A percentile compares a stretch with the other conserved stretches of the same genome.
These are phyloP conservation scores for Taphrina wiesneri DNA, from an alignment of 1,139 yeast genomes.

Conservation along the genomic window DNA sequence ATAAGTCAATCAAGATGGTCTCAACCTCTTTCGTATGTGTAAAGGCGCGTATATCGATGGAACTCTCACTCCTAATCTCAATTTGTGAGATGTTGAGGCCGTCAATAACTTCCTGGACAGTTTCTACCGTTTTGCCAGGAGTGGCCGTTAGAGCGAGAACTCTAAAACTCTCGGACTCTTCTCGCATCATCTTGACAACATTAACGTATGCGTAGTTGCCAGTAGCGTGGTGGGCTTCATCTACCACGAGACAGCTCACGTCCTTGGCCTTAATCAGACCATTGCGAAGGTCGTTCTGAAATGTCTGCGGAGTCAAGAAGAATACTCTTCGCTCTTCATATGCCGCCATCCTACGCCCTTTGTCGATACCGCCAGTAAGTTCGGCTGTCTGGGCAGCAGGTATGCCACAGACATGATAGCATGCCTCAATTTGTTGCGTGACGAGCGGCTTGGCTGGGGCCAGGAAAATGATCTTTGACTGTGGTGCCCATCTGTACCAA, in stretches of 20 bases:
- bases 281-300: conserved; percentile 77
- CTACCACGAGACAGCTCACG: conserved; percentile 75
- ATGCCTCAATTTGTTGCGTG: conserved; percentile 96
- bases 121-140: conserved; percentile 74
- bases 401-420: conserved; percentile 83
- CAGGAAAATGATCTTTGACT: conserved; percentile 80
- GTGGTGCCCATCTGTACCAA: conserved; percentile 76
- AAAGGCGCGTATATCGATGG: conserved; percentile 75
- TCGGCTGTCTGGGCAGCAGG: conserved; percentile 76
- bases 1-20: conserved; percentile 57
- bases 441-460: conserved; percentile 97
- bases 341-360: conserved; percentile 61
- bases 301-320: conserved; percentile 95
- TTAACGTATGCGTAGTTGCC: conserved; percentile 88
- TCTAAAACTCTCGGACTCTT: conserved; percentile 68
- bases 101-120: conserved; percentile 79
- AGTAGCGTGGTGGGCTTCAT: conserved; percentile 93
- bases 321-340: conserved; percentile 80
- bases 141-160: conserved; percentile 91
- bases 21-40: conserved; percentile 70
- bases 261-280: conserved; percentile 76
- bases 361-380: conserved; percentile 59
- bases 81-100: conserved; percentile 72
- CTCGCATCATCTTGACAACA: conserved; percentile 64
- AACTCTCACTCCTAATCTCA: conserved; percentile 82